These are phyloP conservation scores for Fusarium praegraminearum DNA, from an alignment of 2,329 filamentous ascomycete species.

Conservation along the genomic window DNA sequence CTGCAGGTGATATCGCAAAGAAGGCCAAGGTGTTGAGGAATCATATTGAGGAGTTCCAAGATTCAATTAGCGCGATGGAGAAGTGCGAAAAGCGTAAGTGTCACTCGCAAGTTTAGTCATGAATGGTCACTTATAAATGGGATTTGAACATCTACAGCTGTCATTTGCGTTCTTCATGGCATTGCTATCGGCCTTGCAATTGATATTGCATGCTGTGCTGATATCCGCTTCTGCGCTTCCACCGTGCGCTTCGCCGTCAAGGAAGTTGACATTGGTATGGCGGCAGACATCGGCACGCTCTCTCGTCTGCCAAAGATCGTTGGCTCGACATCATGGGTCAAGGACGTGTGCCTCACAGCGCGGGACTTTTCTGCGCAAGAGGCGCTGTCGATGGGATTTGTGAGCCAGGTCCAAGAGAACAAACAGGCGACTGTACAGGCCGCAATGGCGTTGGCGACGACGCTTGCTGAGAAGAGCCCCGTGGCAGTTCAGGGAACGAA, in stretches of 20 bases:
- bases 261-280: conserved; percentile 85
- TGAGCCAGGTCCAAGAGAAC: conserved; percentile 71
- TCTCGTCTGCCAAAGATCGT: conserved; percentile 79
- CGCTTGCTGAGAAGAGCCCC: conserved; percentile 85
- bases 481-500: conserved; percentile 90
- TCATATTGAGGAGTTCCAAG: conserved; percentile 84
- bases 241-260: conserved; percentile 77
- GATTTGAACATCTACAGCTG: conserved; percentile 62
- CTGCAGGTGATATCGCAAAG: conserved; percentile 69
- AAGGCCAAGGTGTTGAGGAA: conserved; percentile 71
- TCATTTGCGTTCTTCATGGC: conserved; percentile 85
- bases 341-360: conserved; percentile 80
- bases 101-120: conserved; percentile 1
- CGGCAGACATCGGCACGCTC: conserved; percentile 82
- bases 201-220: conserved; percentile 76
- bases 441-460: conserved; percentile 71
- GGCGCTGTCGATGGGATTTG: conserved; percentile 76
- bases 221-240: conserved; percentile 74
- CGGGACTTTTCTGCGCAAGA: conserved; percentile 77
- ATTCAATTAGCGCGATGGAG: conserved; percentile 80
- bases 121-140: conserved; percentile 29
- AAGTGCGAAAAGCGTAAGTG: conserved; percentile 85
- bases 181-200: conserved; percentile 82
- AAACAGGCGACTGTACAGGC: conserved; percentile 73
- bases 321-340: conserved; percentile 79